phyloP scores from a whole-genome alignment of 2,329 filamentous ascomycete species.

The Aspergillus awamori region DNA sequence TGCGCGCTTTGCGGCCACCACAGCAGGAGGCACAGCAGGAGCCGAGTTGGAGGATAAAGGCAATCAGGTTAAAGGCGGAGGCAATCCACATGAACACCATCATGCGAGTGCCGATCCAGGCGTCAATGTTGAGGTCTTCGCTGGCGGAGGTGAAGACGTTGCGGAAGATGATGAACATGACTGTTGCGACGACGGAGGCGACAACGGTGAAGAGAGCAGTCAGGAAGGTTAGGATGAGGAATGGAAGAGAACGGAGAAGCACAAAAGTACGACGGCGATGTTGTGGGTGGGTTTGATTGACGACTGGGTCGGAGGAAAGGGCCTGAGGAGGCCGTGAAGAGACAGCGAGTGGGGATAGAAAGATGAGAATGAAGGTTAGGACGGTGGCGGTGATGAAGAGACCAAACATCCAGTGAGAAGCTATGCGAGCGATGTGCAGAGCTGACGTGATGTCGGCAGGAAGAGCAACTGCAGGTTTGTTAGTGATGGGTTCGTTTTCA shows the following conservation, averaged over 20 bases:
- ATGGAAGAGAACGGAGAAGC: constrained; percentile 61
- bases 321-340: constrained; percentile 43
- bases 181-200: constrained; percentile 75
- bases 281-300: constrained; percentile 32
- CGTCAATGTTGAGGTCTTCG: constrained; percentile 74
- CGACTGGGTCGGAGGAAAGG: constrained; percentile 32
- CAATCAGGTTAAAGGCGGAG: constrained; percentile 65
- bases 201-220: constrained; percentile 68
- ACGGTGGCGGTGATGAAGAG: constrained; percentile 75
- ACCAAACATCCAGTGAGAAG: constrained; percentile 84
- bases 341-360: constrained; percentile 60
- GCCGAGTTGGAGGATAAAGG: constrained; percentile 72
- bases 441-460: constrained; percentile 73
- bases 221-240: constrained; percentile 69
- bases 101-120: constrained; percentile 71
- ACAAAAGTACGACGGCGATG: constrained; percentile 43
- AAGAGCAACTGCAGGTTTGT: constrained; percentile 63
- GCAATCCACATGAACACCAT: constrained; percentile 90
- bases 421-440: constrained; percentile 71
- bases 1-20: constrained; percentile 43
- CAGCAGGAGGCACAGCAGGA: constrained; percentile 71
- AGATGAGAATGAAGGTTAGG: constrained; percentile 72
- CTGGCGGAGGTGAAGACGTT: constrained; percentile 70
- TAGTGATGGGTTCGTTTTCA: not conserved
- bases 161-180: constrained; percentile 80